A percentile compares a stretch with the other conserved stretches of the same genome.
phyloP scores from a whole-genome alignment of 352 stramenopile genomes.

The Elongisporangium anandrum region DNA sequence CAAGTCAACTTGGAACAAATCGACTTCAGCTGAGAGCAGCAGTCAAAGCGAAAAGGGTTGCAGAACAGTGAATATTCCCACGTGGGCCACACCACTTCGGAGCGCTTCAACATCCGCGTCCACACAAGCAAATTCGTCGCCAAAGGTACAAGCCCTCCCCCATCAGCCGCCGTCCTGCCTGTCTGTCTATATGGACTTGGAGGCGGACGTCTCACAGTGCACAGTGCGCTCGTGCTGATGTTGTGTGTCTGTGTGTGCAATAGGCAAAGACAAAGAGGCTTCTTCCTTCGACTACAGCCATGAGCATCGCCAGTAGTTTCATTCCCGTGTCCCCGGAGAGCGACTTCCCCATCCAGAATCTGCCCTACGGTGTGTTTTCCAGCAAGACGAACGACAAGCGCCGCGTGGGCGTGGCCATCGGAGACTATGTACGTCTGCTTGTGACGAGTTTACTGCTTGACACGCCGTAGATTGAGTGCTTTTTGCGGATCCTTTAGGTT shows the following conservation, averaged over 20 bases:
- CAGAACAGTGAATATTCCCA: no score
- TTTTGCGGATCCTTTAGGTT: conserved; percentile 19
- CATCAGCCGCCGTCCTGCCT: no score
- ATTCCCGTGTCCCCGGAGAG: conserved; percentile 43
- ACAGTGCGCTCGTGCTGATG: no score
- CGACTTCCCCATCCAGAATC: conserved; percentile 94
- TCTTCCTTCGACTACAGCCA: not conserved
- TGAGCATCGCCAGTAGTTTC: conserved; percentile 46
- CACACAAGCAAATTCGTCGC: no score
- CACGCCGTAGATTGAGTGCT: not conserved
- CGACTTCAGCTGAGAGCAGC: no score
- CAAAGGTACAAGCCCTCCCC: no score
- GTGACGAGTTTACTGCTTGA: not conserved
- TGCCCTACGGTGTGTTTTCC: conserved; percentile 95
- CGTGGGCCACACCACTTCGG: no score
- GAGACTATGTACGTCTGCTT: conserved; percentile 50
- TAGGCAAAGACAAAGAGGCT: not conserved
- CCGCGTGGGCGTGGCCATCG: conserved; percentile 82
- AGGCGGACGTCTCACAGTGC: not conserved
- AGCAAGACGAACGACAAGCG: conserved; percentile 57
- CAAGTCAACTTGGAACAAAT: no score
- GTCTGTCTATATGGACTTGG: not conserved
- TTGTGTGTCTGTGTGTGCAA: not conserved
- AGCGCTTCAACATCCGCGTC: no score
- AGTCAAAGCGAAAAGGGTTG: no score